Conservation (phyloP, 768 basidiomycete species). For the Termitomyces heimii region DNA sequence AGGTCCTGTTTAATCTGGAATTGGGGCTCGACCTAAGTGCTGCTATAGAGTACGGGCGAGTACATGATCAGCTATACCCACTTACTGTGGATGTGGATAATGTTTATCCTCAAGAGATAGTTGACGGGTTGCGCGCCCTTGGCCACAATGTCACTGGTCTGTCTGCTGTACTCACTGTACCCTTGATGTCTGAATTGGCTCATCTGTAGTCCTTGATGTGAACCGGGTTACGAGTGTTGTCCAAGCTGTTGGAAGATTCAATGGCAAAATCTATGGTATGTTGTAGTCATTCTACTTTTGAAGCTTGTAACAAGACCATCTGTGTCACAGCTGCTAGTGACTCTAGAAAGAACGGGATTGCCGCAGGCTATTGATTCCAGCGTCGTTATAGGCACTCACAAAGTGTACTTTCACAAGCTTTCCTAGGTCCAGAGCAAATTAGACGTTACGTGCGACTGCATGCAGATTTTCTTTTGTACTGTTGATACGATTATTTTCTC, state of each 20-base stretch:
- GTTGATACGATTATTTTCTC: neutral
- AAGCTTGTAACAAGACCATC: neutral
- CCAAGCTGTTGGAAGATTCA: slow-evolving; percentile 52
- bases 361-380: slow-evolving; percentile 67
- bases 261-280: slow-evolving; percentile 62
- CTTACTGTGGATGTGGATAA: slow-evolving; percentile 52
- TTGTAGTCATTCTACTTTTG: slow-evolving; percentile 6
- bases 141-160: slow-evolving; percentile 73
- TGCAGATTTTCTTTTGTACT: neutral
- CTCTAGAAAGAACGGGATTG: slow-evolving; percentile 89
- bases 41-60: slow-evolving; percentile 78
- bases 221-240: slow-evolving; percentile 73
- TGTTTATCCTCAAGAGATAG: slow-evolving; percentile 47
- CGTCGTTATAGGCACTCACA: neutral
- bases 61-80: slow-evolving; percentile 88
- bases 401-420: neutral
- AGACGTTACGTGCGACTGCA: neutral
- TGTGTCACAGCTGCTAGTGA: slow-evolving; percentile 69
- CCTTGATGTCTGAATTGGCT: neutral
- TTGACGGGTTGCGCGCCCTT: slow-evolving; percentile 46
- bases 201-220: slow-evolving; percentile 48
- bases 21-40: slow-evolving; percentile 76
- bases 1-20: slow-evolving; percentile 72
- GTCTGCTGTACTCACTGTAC: slow-evolving; percentile 9
- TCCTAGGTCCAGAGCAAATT: neutral